These are phyloP conservation scores for Geosmithia putterillii DNA, from an alignment of 2,329 filamentous ascomycete species.

Conservation along the genomic window DNA sequence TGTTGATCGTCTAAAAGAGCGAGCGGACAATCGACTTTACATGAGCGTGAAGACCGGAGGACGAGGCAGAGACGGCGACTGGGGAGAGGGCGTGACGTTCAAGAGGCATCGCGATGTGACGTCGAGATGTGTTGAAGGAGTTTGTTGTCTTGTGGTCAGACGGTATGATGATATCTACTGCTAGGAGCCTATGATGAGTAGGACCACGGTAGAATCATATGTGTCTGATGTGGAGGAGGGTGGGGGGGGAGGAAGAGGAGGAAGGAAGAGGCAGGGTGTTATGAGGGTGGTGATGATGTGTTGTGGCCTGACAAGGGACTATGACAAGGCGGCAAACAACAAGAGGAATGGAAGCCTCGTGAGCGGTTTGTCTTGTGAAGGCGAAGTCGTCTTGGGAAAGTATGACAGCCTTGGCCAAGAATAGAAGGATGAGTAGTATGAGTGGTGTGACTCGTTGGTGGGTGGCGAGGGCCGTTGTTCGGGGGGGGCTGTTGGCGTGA, in stretches of 20 bases:
- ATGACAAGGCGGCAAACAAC: conserved; percentile 4
- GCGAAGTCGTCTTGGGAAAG: not conserved
- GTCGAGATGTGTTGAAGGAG: conserved; percentile 7
- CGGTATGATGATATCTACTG: conserved; percentile 14
- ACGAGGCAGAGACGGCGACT: conserved; percentile 53
- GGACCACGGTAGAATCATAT: not conserved
- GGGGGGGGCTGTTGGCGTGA: not conserved
- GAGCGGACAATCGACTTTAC: conserved; percentile 32
- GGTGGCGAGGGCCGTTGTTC: not conserved
- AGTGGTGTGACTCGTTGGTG: conserved; percentile 20
- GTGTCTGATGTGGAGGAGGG: not conserved
- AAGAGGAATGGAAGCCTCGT: not conserved
- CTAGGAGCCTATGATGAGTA: conserved; percentile 19
- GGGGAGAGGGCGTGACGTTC: conserved; percentile 34
- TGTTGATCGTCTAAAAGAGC: conserved; percentile 25
- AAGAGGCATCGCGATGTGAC: conserved; percentile 44
- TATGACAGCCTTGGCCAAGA: conserved; percentile 2
- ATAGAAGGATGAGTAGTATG: not conserved
- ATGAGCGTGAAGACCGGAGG: conserved; percentile 45
- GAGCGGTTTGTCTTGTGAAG: not conserved
- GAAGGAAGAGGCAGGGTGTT: not conserved
- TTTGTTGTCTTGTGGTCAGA: not conserved
- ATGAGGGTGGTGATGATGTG: too few relatives aligned
- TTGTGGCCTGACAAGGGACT: too few relatives aligned
- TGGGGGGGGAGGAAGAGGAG: not conserved